Percentiles rank a stretch among this genome's conserved stretches.
Conservation (phyloP, 345 rosid species). For the Acer yangbiense region DNA sequence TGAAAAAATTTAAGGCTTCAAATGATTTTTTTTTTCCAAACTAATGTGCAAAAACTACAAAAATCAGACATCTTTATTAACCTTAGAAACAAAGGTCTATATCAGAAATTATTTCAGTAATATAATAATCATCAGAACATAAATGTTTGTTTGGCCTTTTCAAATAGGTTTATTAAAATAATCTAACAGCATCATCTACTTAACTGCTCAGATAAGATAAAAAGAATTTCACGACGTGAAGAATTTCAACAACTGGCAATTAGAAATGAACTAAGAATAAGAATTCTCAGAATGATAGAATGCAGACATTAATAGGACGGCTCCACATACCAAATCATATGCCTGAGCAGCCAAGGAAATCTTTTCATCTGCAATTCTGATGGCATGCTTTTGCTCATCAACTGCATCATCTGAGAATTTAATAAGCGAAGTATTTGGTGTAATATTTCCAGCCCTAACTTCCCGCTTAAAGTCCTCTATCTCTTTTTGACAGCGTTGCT, state of each 20-base stretch:
- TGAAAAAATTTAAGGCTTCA: not conserved
- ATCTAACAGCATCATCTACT: not conserved
- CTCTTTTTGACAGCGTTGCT: conserved; percentile 82
- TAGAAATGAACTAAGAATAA: not conserved
- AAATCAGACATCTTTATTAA: not conserved
- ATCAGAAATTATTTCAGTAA: not conserved
- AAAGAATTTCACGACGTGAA: not conserved
- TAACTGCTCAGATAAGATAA: not conserved
- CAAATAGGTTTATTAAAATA: not conserved
- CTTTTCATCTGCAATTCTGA: conserved; percentile 96
- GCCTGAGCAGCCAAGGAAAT: conserved; percentile 87
- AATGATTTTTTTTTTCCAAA: not conserved
- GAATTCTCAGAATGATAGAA: not conserved
- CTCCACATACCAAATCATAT: conserved; percentile 76
- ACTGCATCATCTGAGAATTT: conserved; percentile 87
- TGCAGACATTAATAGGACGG: not conserved
- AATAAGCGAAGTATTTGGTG: conserved; percentile 52
- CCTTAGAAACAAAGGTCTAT: not conserved
- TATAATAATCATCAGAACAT: not conserved
- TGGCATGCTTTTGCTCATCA: conserved; percentile 93
- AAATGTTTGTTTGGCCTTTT: not conserved
- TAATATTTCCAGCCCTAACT: conserved; percentile 53
- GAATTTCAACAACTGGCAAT: not conserved
- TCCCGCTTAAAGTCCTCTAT: conserved; percentile 78
- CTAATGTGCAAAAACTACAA: not conserved